Evolutionary conservation across 164 flowering plant species (phyloP).

Genomic region (Nelumbo lutea): DNA sequence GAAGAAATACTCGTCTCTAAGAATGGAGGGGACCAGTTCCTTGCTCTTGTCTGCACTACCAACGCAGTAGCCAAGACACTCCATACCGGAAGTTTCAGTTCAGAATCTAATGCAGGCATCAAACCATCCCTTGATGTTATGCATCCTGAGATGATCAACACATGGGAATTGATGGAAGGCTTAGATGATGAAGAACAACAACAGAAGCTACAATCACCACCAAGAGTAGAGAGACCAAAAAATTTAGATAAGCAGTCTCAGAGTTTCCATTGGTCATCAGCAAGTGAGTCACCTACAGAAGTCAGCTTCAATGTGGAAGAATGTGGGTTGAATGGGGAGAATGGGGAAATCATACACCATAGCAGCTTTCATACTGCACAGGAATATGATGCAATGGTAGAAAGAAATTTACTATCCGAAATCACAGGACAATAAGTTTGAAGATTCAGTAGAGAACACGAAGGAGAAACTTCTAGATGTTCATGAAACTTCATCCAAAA

Average conservation of each 20-base stretch:
- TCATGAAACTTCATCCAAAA: neutral
- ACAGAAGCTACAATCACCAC: neutral
- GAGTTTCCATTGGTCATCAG: slow-evolving; percentile 13
- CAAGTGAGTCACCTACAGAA: neutral
- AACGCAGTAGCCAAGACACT: slow-evolving; percentile 12
- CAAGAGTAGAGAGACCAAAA: neutral
- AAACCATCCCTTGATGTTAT: neutral
- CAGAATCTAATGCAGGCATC: neutral
- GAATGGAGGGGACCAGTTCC: slow-evolving; percentile 18
- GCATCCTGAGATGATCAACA: slow-evolving; percentile 14
- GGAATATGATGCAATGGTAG: slow-evolving; percentile 27
- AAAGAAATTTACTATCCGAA: neutral
- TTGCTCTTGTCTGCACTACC: slow-evolving; percentile 20
- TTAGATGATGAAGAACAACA: slow-evolving; percentile 7
- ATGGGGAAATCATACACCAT: slow-evolving; percentile 3
- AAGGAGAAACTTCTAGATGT: neutral
- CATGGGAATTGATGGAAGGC: slow-evolving; percentile 26
- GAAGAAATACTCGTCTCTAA: slow-evolving; percentile 17
- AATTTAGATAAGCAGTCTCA: slow-evolving; percentile 7
- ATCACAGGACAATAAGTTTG: neutral
- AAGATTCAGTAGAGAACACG: neutral
- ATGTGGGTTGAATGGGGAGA: neutral
- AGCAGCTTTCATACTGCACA: slow-evolving; percentile 30
- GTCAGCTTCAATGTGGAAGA: neutral
- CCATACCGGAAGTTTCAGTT: slow-evolving; percentile 1